Evolutionary conservation across 129 eudicot genomes (phyloP).

Genomic region (Silybum marianum): DNA sequence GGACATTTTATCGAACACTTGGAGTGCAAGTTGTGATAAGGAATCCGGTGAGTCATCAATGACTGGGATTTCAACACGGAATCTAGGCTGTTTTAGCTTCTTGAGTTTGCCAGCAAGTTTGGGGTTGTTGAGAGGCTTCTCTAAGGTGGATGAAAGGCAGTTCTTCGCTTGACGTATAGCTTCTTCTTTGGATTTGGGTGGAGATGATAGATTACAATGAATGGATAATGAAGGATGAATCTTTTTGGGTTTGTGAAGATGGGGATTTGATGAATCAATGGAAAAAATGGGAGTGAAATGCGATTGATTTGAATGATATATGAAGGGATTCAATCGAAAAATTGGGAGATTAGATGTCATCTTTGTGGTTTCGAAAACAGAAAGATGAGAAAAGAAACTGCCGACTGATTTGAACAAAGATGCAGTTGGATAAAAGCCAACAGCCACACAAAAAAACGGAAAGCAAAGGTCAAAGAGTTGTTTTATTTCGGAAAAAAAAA

Average conservation of each 20-base stretch:
- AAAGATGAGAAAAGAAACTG: not conserved
- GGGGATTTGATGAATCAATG: slow-evolving; percentile 27
- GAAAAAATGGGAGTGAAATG: slow-evolving; percentile 11
- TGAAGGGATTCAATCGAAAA: slow-evolving; percentile 28
- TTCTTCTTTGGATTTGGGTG: slow-evolving; percentile 84
- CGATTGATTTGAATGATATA: slow-evolving; percentile 16
- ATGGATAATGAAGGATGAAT: slow-evolving; percentile 13
- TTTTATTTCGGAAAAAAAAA: too few relatives aligned
- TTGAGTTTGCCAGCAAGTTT: slow-evolving; percentile 72
- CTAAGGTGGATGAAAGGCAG: slow-evolving; percentile 61
- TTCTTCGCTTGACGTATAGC: slow-evolving; percentile 83
- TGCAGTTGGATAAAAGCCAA: slow-evolving; percentile 20
- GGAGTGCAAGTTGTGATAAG: slow-evolving; percentile 55
- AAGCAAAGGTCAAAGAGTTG: too few relatives aligned
- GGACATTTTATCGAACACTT: slow-evolving; percentile 58
- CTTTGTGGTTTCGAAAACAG: slow-evolving; percentile 1
- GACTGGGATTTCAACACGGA: slow-evolving; percentile 70
- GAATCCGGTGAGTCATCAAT: slow-evolving; percentile 61
- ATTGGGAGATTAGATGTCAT: slow-evolving; percentile 53
- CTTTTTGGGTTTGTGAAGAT: slow-evolving; percentile 35
- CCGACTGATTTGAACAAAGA: not conserved
- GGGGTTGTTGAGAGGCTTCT: slow-evolving; percentile 75
- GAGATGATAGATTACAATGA: slow-evolving; percentile 49
- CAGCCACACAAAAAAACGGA: slow-evolving; percentile 16
- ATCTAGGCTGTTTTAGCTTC: slow-evolving; percentile 72